phyloP scores from a whole-genome alignment of 345 rosid genomes.

The Excoecaria agallocha region DNA sequence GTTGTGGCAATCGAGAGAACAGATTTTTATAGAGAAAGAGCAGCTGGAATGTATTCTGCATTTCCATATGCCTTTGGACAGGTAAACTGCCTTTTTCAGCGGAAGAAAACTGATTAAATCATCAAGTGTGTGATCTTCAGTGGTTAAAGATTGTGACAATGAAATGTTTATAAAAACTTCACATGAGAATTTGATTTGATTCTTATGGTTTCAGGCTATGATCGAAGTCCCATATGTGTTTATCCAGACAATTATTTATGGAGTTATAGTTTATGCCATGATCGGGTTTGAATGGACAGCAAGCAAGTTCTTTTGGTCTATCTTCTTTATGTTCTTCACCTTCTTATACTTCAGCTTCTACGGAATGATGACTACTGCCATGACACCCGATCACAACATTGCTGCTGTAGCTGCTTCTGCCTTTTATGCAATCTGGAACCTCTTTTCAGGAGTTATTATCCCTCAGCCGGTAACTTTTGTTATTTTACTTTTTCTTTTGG shows the following conservation, averaged over 20 bases:
- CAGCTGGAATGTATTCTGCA: constrained; percentile 72
- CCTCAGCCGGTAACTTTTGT: constrained; percentile 40
- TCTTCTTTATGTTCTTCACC: constrained; percentile 59
- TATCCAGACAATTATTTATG: constrained; percentile 45
- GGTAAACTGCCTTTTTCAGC: too few species aligned
- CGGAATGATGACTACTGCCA: constrained; percentile 65
- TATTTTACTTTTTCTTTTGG: background rate
- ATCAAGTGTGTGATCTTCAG: too few species aligned
- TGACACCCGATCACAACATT: constrained; percentile 54
- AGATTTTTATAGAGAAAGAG: constrained; percentile 69
- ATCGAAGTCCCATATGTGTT: constrained; percentile 55
- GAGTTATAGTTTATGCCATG: constrained; percentile 56
- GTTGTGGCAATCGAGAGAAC: constrained; percentile 64
- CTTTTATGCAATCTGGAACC: constrained; percentile 53
- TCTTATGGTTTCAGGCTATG: constrained; percentile 33
- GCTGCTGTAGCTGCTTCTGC: constrained; percentile 51
- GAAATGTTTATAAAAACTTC: background rate
- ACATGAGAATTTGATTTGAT: background rate
- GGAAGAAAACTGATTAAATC: too few species aligned
- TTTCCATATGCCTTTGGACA: constrained; percentile 72
- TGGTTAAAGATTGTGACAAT: too few species aligned
- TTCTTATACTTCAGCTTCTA: constrained; percentile 58
- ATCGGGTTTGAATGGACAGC: constrained; percentile 54
- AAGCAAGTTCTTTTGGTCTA: constrained; percentile 53
- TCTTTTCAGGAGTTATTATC: constrained; percentile 58